phyloP scores from a whole-genome alignment of 306 rosid species.

The Ochetophila trinervis region DNA sequence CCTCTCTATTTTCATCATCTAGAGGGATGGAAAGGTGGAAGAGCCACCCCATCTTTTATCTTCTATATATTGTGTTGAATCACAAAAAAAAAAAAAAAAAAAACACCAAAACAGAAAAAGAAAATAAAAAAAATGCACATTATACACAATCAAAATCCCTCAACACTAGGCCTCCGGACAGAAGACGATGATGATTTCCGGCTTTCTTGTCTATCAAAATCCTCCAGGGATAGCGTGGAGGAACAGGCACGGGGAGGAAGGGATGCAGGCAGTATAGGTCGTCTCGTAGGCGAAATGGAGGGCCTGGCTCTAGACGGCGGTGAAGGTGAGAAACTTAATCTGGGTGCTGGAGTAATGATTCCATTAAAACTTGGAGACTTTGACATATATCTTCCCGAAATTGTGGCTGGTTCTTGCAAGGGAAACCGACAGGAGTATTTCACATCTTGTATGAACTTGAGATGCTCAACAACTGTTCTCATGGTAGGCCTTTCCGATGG shows the following conservation, averaged over 20 bases:
- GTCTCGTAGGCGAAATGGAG: constrained; percentile 67
- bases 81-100: constrained; percentile 39
- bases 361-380: constrained; percentile 93
- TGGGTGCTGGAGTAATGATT: constrained; percentile 56
- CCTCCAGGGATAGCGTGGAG: constrained; percentile 64
- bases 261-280: constrained; percentile 31
- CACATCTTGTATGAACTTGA: constrained; percentile 73
- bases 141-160: constrained; percentile 86
- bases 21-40: constrained; percentile 46
- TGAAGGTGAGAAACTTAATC: constrained; percentile 72
- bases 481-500: constrained; percentile 94
- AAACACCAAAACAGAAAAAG: constrained; percentile 29
- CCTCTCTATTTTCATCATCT: constrained; percentile 42
- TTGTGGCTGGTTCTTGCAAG: constrained; percentile 69
- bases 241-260: constrained; percentile 68
- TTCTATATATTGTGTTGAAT: constrained; percentile 76
- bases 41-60: constrained; percentile 51
- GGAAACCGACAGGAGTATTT: constrained; percentile 83
- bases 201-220: constrained; percentile 71
- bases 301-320: constrained; percentile 54
- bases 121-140: constrained; percentile 34
- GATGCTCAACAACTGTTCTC: constrained; percentile 80
- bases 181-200: constrained; percentile 68
- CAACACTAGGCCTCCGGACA: constrained; percentile 68
- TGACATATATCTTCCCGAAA: constrained; percentile 61